phyloP scores from a whole-genome alignment of 2,329 filamentous ascomycete genomes.

The Lanzia echinophila region DNA sequence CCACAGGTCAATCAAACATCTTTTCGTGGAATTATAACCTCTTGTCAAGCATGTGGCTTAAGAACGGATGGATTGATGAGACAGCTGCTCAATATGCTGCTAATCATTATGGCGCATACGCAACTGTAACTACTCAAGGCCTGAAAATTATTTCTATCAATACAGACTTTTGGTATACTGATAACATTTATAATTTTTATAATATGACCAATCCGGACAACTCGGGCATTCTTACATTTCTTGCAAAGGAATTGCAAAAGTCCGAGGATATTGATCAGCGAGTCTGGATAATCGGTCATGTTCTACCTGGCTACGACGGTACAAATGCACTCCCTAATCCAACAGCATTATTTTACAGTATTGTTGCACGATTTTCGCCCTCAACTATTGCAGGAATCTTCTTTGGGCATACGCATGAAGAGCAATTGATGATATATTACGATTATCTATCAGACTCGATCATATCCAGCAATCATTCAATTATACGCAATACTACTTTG shows the following conservation, averaged over 20 bases:
- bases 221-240: constrained; percentile 20
- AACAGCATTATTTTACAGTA: constrained; percentile 24
- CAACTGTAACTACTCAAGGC: constrained; percentile 9
- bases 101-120: constrained; percentile 19
- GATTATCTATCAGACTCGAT: constrained; percentile 17
- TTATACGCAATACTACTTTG: constrained; percentile 18
- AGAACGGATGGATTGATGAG: constrained; percentile 23
- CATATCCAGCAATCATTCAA: background rate
- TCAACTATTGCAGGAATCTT: constrained; percentile 30
- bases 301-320: constrained; percentile 22
- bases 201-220: constrained; percentile 25
- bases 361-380: constrained; percentile 21
- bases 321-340: constrained; percentile 22
- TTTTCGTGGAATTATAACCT: constrained; percentile 12
- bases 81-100: constrained; percentile 22
- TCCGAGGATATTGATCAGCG: constrained; percentile 22
- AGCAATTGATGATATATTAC: constrained; percentile 30
- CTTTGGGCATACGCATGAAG: constrained; percentile 32
- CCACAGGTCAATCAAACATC: constrained; percentile 4
- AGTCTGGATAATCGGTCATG: constrained; percentile 27
- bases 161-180: constrained; percentile 27
- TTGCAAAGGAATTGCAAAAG: constrained; percentile 22
- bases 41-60: constrained; percentile 10
- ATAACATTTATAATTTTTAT: constrained; percentile 25
- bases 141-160: constrained; percentile 26